Conservation (phyloP, 2,329 filamentous ascomycete genomes). For the Diaporthe velutina region DNA sequence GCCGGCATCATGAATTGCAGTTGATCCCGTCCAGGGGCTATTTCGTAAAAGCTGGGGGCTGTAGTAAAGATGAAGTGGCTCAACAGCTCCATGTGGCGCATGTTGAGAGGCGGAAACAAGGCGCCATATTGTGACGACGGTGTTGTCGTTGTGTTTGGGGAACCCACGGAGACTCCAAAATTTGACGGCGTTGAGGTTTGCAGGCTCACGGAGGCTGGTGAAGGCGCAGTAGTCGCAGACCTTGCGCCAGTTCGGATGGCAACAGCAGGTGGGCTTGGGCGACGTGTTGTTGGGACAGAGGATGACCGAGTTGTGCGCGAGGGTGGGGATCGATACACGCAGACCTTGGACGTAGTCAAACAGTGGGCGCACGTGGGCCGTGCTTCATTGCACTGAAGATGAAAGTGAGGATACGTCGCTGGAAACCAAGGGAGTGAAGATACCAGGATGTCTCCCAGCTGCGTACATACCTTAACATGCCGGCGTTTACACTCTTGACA, state of each 20-base stretch:
- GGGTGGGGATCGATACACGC: conserved; percentile 3
- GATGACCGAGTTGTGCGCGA: background rate
- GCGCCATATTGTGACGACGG: background rate
- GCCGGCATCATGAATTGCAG: background rate
- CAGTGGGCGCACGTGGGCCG: background rate
- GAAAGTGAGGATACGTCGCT: background rate
- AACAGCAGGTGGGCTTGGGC: background rate
- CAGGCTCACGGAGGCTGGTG: background rate
- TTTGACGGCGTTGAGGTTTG: background rate
- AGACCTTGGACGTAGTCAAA: background rate
- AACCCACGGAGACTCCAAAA: background rate
- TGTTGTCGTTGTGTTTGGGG: background rate
- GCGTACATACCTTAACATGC: background rate
- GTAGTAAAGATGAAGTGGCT: background rate
- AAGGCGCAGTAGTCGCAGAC: background rate
- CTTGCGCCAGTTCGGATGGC: background rate
- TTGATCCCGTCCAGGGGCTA: background rate
- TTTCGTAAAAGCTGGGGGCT: background rate
- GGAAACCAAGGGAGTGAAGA: too few relatives aligned
- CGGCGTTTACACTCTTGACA: conserved; percentile 8
- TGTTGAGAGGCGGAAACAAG: background rate
- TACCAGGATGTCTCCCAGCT: too few relatives aligned
- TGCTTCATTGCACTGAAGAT: background rate
- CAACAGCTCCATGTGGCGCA: conserved; percentile 2
- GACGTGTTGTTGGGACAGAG: background rate